A percentile compares a stretch with the other conserved stretches of the same genome.
Conservation (phyloP, 1,139 yeast genomes). For the Arxiozyma bovina region DNA sequence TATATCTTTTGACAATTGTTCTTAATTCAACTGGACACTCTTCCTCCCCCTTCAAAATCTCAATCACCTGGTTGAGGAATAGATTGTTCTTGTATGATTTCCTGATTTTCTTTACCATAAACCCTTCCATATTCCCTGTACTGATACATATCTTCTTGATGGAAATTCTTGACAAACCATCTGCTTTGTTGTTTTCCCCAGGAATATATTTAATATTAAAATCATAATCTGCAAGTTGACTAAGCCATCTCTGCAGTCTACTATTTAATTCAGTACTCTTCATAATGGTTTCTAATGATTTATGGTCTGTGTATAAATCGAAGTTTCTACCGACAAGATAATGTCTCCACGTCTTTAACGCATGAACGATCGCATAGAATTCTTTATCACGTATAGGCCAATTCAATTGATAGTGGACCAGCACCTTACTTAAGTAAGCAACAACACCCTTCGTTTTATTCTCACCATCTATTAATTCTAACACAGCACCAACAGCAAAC, state of each 20-base stretch:
- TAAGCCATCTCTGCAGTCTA: not conserved
- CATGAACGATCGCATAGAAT: not conserved
- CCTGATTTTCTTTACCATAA: no score
- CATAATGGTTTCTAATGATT: not conserved
- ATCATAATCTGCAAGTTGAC: not conserved
- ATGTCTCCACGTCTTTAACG: not conserved
- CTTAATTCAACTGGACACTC: not conserved
- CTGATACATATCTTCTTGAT: no score
- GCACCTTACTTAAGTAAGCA: not conserved
- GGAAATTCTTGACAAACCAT: not conserved
- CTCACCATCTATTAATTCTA: not conserved
- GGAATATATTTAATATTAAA: not conserved
- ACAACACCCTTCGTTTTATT: not conserved
- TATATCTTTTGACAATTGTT: not conserved
- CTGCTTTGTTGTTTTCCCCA: not conserved
- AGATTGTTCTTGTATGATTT: no score
- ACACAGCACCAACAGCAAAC: not conserved
- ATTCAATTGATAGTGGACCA: not conserved
- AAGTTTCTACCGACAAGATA: not conserved
- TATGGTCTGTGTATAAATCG: not conserved
- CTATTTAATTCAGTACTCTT: not conserved
- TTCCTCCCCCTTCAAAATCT: not conserved
- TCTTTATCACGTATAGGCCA: not conserved
- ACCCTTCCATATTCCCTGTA: not conserved
- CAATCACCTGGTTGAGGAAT: no score